Base-by-base conservation (phyloP, 164 flowering plant species). In the Annona squamosa region DNA sequence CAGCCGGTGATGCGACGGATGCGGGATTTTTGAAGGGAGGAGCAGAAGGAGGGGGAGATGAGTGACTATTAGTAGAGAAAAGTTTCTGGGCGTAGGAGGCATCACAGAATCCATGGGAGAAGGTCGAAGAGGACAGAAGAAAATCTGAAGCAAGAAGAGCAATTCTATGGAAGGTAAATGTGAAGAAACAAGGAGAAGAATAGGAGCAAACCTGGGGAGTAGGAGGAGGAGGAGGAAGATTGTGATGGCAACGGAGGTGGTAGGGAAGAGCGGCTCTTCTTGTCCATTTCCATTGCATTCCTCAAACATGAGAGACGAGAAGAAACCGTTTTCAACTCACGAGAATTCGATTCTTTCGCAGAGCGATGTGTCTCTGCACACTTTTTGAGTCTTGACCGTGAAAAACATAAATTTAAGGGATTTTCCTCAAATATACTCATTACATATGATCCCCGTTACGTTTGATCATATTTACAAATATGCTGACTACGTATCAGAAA, bases 1-100 rank as follows among this genome's bases (percentile, higher is more conserved):
- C 71, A 52, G 69, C 37, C 69, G 67, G 16, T 46, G 41, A 68
- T 1, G 26, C 68, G 41, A 46, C 26, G 73, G 65, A 52, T 46
- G 52, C 16, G 13, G 52, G 56, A 43, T 56, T 67, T 13, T 46
- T 46, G 59, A 52, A 52, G 13, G 59, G 13, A 48, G 57, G 12
- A 48, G 4, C 5, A 48, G 57, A 3, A 52, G 59, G 13, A 52
- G 59, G 59, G 13, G 13, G 3, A 9, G 59, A 9, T 2, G 59
- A 52, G 59, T 52, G 13, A 1, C 37, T 26, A 26, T 26, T 26
- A 52, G 59, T 10, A 16, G 59, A 52, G 59, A 52, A 52, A 16
- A 16, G 59, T 5, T 52, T 52, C 13, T 52, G 3, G 9, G 9
- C 13, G 37, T 26, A 26, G 37, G 37, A 26, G 37, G 37, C 37